These are phyloP conservation scores for Talaromyces stipitatus DNA, from an alignment of 495 filamentous ascomycete species.

Conservation along the genomic window DNA sequence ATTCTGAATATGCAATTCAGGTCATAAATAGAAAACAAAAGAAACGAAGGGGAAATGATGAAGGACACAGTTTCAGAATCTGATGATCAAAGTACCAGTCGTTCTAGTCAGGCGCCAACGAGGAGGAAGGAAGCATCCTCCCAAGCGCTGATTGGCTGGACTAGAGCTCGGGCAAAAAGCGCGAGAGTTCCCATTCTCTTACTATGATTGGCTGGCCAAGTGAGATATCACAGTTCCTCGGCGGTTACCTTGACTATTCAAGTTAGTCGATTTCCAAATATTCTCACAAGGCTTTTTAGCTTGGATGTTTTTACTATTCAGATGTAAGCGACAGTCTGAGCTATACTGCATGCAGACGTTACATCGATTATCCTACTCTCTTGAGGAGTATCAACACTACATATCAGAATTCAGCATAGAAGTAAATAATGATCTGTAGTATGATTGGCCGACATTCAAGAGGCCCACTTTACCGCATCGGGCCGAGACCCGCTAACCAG, in stretches of 20 bases:
- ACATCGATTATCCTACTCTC: background rate
- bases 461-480: background rate
- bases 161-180: background rate
- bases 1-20: background rate
- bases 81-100: background rate
- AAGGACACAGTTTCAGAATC: background rate
- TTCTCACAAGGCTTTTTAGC: background rate
- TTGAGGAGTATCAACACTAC: too few relatives aligned
- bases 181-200: background rate
- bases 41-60: background rate
- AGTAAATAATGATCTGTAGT: background rate
- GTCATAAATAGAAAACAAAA: background rate
- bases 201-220: background rate
- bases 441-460: background rate
- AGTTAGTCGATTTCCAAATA: background rate
- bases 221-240: background rate
- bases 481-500: slow-evolving; percentile 3
- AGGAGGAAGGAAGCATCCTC: background rate
- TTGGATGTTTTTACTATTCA: background rate
- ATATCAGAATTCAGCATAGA: too few relatives aligned
- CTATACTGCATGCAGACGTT: background rate
- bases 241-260: background rate
- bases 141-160: background rate
- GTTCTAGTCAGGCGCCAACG: slow-evolving; percentile 3
- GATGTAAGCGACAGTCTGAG: background rate